Conservation (phyloP, 257 asterid genomes). For the Solanum chiquidenum region DNA sequence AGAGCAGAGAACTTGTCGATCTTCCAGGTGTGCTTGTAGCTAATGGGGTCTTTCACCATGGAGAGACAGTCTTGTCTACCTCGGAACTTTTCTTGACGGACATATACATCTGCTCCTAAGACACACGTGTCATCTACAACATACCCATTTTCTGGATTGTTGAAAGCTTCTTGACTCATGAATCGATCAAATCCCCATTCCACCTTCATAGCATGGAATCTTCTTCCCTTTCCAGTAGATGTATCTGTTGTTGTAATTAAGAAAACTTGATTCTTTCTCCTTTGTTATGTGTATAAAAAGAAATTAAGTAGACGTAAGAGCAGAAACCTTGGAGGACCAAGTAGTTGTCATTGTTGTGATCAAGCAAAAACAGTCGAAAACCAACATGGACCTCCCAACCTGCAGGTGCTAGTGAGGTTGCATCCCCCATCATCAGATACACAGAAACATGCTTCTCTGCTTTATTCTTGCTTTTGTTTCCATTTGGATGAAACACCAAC, state of each 20-base stretch:
- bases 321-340: slow-evolving; percentile 33
- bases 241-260: not conserved
- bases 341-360: slow-evolving; percentile 55
- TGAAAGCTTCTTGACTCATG: slow-evolving; percentile 33
- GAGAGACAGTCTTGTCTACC: slow-evolving; percentile 37
- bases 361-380: slow-evolving; percentile 45
- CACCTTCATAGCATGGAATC: slow-evolving; percentile 40
- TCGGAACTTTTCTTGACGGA: slow-evolving; percentile 25
- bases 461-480: slow-evolving; percentile 48
- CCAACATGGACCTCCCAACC: slow-evolving; percentile 47
- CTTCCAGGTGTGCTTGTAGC: slow-evolving; percentile 33
- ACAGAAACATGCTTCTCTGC: slow-evolving; percentile 38
- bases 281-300: not conserved
- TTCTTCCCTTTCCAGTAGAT: slow-evolving; percentile 18
- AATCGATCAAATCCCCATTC: slow-evolving; percentile 55
- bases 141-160: slow-evolving; percentile 45
- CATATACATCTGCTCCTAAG: slow-evolving; percentile 58
- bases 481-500: slow-evolving; percentile 51
- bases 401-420: slow-evolving; percentile 9
- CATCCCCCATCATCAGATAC: slow-evolving; percentile 33
- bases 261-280: not conserved
- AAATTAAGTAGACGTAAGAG: not conserved
- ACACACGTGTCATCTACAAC: slow-evolving; percentile 36
- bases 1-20: slow-evolving; percentile 19
- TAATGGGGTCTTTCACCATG: slow-evolving; percentile 45